Conservation (phyloP, 176 grass and related monocot species). For the Oryza glaberrima region DNA sequence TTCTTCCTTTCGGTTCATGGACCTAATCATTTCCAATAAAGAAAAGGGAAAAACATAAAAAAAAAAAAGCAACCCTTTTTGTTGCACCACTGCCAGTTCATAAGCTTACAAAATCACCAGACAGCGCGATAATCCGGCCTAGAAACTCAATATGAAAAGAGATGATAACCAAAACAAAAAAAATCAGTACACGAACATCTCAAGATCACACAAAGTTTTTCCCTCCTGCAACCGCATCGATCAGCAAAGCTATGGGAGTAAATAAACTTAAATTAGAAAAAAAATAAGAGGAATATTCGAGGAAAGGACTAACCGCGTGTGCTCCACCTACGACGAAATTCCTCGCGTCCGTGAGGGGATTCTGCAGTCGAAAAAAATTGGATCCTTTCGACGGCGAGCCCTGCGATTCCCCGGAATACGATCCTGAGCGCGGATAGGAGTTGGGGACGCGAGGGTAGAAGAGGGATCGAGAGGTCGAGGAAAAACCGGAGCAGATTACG, state of each 20-base stretch:
- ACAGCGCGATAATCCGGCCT: background rate
- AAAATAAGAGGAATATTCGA: background rate
- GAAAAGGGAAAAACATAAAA: background rate
- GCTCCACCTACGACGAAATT: background rate
- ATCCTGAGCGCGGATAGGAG: background rate
- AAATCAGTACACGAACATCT: background rate
- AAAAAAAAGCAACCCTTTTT: background rate
- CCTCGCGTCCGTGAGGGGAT: background rate
- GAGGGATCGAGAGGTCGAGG: background rate
- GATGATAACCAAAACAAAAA: too few relatives aligned
- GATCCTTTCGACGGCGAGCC: background rate
- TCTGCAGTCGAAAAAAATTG: background rate
- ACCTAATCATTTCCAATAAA: slow-evolving; percentile 20
- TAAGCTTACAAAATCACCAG: background rate
- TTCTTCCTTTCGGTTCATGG: slow-evolving; percentile 18
- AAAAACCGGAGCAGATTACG: background rate
- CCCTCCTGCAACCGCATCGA: slow-evolving; percentile 5
- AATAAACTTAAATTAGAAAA: background rate
- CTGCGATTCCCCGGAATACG: slow-evolving; percentile 4
- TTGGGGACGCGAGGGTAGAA: background rate
- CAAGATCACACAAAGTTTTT: background rate
- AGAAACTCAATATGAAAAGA: background rate
- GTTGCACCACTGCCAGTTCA: background rate
- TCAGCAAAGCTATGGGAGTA: background rate
- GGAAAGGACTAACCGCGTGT: slow-evolving; percentile 16